A percentile compares a stretch with the other conserved stretches of the same genome.
These are phyloP conservation scores for Claviceps cyperi DNA, from an alignment of 2,329 filamentous ascomycete genomes.

Conservation along the genomic window DNA sequence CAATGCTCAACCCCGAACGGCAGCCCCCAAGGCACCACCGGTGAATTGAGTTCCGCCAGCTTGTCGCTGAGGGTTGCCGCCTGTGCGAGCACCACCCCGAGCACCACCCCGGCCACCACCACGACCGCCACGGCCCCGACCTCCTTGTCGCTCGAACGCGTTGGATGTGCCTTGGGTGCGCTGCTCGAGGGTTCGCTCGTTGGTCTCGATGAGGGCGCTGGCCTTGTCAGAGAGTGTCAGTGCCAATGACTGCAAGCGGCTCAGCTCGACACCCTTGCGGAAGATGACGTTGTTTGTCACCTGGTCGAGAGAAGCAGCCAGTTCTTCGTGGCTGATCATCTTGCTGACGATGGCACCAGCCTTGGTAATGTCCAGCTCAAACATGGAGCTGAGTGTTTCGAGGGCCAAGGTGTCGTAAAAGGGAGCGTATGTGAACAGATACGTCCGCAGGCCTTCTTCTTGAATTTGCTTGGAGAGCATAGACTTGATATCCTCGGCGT, in stretches of 20 bases:
- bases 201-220: slow-evolving; percentile 86
- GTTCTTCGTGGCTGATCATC: slow-evolving; percentile 99
- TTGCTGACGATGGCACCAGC: slow-evolving; percentile 92
- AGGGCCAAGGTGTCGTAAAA: slow-evolving; percentile 96
- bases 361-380: slow-evolving; percentile 83
- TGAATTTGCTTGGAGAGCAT: slow-evolving; percentile 98
- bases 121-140: slow-evolving; percentile 53
- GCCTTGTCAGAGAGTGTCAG: slow-evolving; percentile 94
- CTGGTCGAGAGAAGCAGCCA: slow-evolving; percentile 90
- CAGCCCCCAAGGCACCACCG: slow-evolving; percentile 61
- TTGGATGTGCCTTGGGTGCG: slow-evolving; percentile 91
- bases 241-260: slow-evolving; percentile 85
- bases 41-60: slow-evolving; percentile 68
- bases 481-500: slow-evolving; percentile 81
- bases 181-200: slow-evolving; percentile 94
- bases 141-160: slow-evolving; percentile 86
- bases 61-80: slow-evolving; percentile 48
- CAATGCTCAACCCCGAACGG: slow-evolving; percentile 39
- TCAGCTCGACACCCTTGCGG: slow-evolving; percentile 97
- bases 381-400: slow-evolving; percentile 78
- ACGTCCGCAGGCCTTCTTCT: slow-evolving; percentile 93
- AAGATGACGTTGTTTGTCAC: slow-evolving; percentile 96
- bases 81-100: slow-evolving; percentile 43
- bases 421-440: slow-evolving; percentile 97
- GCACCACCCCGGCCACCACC: slow-evolving; percentile 49